Evolutionary conservation across 2,329 filamentous ascomycete genomes (phyloP), one percentile per base, ranked within the genome.

Genomic region (Lachnellula arida): DNA sequence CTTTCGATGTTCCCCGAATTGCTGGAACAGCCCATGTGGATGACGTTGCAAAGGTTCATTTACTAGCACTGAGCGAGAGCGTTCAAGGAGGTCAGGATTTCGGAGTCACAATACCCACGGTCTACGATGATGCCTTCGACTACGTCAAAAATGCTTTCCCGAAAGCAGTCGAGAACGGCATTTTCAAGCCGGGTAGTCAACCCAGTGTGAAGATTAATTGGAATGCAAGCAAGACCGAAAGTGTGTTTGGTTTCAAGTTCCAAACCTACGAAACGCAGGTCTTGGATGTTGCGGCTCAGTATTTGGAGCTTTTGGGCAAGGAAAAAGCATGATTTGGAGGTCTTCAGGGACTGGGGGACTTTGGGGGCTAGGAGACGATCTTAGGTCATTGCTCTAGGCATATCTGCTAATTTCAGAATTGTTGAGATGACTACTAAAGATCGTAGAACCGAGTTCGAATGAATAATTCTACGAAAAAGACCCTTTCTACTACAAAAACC

Each of bases 101-200:
- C 39, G 47, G 46, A 5, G 34, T 32, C 7, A 39, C 52, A 1
- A 40, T 64, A 11, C 48, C 51, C 3, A 52, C 64, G 9, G 35
- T 53, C 11, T 67, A 65, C 64, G 60, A 68, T 8, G 55, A 63
- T 19, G 56, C 59, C 3, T 50, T 64, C 44, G 46, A 60, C 3
- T 34, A 56, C 23, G 59, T 65, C 46, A 56, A 46, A 42, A 55
- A 51, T 50, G 7, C 51, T 34, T 63, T 62, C 49, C 57, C 58
- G 8, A 54, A 58, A 51, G 60, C 61, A n/a, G 62, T 63, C 19
- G 54, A 60, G 55, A 58, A 53, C 25, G 59, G 60, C 11, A 57
- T 50, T 11, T 55, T 61, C 49, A 58, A 54, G 6, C 23, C 46
- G 57, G 32, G 53, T 39, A 22, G 56, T 55, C 11, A 54, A 25